Conservation (phyloP, 176 grass and related monocot species). For the Triticum urartu region DNA sequence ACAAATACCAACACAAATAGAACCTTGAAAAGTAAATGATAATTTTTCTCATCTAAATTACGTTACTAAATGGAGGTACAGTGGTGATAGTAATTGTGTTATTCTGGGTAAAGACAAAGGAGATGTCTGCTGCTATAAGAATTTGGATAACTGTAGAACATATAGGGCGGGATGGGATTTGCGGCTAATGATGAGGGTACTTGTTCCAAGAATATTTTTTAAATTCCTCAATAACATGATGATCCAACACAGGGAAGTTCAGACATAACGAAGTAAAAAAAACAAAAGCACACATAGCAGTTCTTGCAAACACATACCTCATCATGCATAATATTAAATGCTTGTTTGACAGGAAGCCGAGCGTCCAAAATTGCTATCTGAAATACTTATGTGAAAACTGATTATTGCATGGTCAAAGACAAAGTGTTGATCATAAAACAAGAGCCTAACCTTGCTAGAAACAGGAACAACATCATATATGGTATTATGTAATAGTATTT, state of each 20-base stretch:
- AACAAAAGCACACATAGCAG: slow-evolving; percentile 6
- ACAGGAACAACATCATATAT: slow-evolving; percentile 67
- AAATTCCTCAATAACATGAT: background rate
- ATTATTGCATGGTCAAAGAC: slow-evolving; percentile 23
- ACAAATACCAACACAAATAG: background rate
- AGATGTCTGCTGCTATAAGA: slow-evolving; percentile 19
- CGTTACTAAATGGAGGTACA: background rate
- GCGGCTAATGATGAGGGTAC: background rate
- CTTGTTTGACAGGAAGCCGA: slow-evolving; percentile 62
- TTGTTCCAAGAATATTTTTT: background rate
- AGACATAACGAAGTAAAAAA: slow-evolving; percentile 8
- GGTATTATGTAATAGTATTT: slow-evolving; percentile 51
- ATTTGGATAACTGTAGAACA: background rate
- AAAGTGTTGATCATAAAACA: slow-evolving; percentile 21
- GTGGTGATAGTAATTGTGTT: background rate
- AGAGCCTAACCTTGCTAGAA: slow-evolving; percentile 64
- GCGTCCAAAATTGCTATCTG: slow-evolving; percentile 66
- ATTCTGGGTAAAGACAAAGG: background rate
- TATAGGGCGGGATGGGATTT: background rate
- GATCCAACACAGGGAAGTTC: background rate
- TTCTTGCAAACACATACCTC: slow-evolving; percentile 45
- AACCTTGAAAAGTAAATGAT: background rate
- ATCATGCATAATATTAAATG: slow-evolving; percentile 70
- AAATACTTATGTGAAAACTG: slow-evolving; percentile 22
- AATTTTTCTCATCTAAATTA: slow-evolving; percentile 12